Evolutionary conservation across 2,329 filamentous ascomycete genomes (phyloP).

Genomic region (Xylariaceae sp.): DNA sequence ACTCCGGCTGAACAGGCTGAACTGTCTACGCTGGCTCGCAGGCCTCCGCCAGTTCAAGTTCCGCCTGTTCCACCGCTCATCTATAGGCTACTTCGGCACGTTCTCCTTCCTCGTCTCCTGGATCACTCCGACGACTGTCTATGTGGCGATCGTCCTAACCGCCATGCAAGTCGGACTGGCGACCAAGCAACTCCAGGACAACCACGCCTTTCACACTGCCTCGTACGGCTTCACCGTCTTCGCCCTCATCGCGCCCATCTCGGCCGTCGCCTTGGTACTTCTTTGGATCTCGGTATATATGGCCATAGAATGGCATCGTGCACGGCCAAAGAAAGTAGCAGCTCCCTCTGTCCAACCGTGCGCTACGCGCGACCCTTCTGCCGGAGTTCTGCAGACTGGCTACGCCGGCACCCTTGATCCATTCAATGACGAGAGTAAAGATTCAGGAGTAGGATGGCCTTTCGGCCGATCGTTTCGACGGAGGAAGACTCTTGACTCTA

Average conservation of each 20-base stretch:
- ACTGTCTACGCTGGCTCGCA: not conserved
- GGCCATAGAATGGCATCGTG: no score
- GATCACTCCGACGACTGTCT: conserved; percentile 37
- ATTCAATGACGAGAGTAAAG: no score
- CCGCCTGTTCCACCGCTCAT: not conserved
- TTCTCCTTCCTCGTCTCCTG: not conserved
- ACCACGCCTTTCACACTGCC: conserved; percentile 37
- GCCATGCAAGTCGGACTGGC: conserved; percentile 47
- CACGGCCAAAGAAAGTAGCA: no score
- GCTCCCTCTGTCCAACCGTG: no score
- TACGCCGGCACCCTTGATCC: no score
- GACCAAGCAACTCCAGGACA: conserved; percentile 32
- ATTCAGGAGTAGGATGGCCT: no score
- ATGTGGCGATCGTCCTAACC: conserved; percentile 41
- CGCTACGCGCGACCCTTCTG: no score
- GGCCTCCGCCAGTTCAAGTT: not conserved
- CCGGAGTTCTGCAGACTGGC: no score
- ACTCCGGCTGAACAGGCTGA: not conserved
- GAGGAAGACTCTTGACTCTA: no score
- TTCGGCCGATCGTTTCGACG: no score
- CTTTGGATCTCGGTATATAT: not conserved
- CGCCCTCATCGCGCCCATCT: not conserved
- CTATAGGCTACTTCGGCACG: not conserved
- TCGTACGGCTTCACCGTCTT: conserved; percentile 35
- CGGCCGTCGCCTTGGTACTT: not conserved